Evolutionary conservation across 192 early-diverging fungal species (phyloP).

Genomic region (Funneliformis geosporum): DNA sequence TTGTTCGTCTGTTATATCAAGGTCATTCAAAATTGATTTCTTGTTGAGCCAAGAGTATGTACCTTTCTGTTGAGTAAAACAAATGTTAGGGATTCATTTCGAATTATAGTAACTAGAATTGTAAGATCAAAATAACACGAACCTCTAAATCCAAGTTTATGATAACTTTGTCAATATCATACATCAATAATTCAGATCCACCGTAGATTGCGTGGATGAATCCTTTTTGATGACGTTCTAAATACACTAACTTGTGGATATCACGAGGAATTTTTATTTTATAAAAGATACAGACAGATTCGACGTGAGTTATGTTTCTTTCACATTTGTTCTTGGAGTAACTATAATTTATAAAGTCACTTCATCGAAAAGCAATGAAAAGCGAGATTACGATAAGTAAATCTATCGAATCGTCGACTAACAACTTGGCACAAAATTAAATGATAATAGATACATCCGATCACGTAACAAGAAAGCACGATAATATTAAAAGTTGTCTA

Average conservation of each 20-base stretch:
- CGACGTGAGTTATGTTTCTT: slow-evolving; percentile 3
- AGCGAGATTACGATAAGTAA: not conserved
- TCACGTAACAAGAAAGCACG: not conserved
- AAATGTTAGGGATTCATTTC: not conserved
- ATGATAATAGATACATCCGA: not conserved
- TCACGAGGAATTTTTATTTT: not conserved
- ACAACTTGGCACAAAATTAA: not conserved
- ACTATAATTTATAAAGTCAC: not conserved
- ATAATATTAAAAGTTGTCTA: not conserved
- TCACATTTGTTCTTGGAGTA: not conserved
- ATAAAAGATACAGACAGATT: not conserved
- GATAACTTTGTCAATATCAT: slow-evolving; percentile 73
- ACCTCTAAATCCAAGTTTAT: slow-evolving; percentile 60
- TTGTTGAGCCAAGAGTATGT: slow-evolving; percentile 68
- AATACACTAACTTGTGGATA: slow-evolving; percentile 60
- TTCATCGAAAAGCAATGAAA: not conserved
- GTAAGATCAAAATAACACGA: not conserved
- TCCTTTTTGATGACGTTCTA: slow-evolving; percentile 68
- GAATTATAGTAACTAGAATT: not conserved
- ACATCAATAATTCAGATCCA: slow-evolving; percentile 75
- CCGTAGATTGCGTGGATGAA: slow-evolving; percentile 71
- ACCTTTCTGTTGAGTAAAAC: slow-evolving; percentile 46
- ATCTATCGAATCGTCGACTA: not conserved
- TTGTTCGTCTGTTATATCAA: slow-evolving; percentile 66
- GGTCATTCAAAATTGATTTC: slow-evolving; percentile 57